Conservation (phyloP, 1,284 basidiomycete genomes). For the Ganoderma lingzhi region DNA sequence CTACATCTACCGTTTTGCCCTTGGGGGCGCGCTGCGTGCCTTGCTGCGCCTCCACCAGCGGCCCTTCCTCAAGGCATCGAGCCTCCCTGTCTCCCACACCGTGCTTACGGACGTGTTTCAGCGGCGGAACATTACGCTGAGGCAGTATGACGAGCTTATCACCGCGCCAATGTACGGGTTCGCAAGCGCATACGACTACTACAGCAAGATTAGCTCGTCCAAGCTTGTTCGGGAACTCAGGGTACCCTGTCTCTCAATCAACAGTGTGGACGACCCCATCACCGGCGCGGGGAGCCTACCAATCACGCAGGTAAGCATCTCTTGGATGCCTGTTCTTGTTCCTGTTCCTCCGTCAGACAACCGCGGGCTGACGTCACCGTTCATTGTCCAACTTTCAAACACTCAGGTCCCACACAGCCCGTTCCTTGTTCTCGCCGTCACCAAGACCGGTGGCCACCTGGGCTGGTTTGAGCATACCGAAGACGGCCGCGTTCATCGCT, state of each 20-base stretch:
- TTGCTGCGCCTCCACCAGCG: slow-evolving; percentile 33
- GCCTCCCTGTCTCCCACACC: slow-evolving; percentile 22
- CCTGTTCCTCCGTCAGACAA: background rate
- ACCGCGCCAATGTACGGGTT: slow-evolving; percentile 37
- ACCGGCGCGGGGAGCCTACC: slow-evolving; percentile 27
- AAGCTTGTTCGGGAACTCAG: slow-evolving; percentile 28
- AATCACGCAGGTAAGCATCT: slow-evolving; percentile 17
- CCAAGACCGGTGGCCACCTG: slow-evolving; percentile 38
- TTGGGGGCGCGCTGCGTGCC: slow-evolving; percentile 36
- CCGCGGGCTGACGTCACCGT: slow-evolving; percentile 3
- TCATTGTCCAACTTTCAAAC: background rate
- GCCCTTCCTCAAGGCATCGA: slow-evolving; percentile 27
- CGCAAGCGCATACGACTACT: slow-evolving; percentile 36
- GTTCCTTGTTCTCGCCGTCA: slow-evolving; percentile 37
- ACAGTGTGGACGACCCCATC: slow-evolving; percentile 40
- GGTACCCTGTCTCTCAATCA: slow-evolving; percentile 38
- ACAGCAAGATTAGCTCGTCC: slow-evolving; percentile 34
- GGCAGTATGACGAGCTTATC: slow-evolving; percentile 34
- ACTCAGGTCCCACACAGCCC: slow-evolving; percentile 31
- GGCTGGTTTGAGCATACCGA: slow-evolving; percentile 37
- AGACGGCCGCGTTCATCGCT: slow-evolving; percentile 32
- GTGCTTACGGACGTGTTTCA: slow-evolving; percentile 28
- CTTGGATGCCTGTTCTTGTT: background rate
- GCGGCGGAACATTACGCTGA: slow-evolving; percentile 29
- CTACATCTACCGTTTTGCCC: slow-evolving; percentile 36